phyloP scores from a whole-genome alignment of 345 rosid species.

The Camelina sativa region DNA sequence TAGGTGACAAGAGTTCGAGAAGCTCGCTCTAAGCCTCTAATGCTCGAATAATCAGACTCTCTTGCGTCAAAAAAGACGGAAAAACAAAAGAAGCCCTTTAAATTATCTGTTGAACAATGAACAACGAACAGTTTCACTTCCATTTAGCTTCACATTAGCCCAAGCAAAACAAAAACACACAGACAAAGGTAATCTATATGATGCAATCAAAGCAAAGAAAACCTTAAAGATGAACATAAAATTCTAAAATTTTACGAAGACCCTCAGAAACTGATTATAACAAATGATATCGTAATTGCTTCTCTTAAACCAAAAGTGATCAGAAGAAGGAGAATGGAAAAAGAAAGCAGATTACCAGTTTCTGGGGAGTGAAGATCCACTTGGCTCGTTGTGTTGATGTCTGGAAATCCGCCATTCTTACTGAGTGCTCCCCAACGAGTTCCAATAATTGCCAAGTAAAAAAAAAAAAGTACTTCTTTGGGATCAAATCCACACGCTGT shows the following conservation, averaged over 20 bases:
- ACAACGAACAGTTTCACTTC: no score
- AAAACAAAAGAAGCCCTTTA: not conserved
- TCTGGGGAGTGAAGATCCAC: constrained; percentile 88
- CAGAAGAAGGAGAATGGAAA: not conserved
- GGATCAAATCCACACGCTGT: not conserved
- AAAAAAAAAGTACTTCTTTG: not conserved
- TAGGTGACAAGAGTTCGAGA: not conserved
- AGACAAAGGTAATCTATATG: not conserved
- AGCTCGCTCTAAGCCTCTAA: not conserved
- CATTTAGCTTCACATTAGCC: no score
- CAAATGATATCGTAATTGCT: not conserved
- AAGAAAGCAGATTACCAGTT: constrained; percentile 51
- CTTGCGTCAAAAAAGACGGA: constrained; percentile 13
- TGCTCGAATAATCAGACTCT: not conserved
- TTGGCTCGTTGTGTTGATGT: constrained; percentile 87
- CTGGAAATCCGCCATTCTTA: constrained; percentile 87
- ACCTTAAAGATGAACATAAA: not conserved
- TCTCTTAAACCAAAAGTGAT: not conserved
- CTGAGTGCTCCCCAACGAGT: not conserved
- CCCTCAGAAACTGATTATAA: not conserved
- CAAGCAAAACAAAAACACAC: no score
- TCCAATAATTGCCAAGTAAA: not conserved
- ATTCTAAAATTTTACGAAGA: not conserved
- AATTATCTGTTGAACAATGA: no score
- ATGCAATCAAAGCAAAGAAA: constrained; percentile 19